Evolutionary conservation across 1,284 basidiomycete genomes (phyloP), one percentile per base, ranked within the genome.

Genomic region (Flammula alnicola): DNA sequence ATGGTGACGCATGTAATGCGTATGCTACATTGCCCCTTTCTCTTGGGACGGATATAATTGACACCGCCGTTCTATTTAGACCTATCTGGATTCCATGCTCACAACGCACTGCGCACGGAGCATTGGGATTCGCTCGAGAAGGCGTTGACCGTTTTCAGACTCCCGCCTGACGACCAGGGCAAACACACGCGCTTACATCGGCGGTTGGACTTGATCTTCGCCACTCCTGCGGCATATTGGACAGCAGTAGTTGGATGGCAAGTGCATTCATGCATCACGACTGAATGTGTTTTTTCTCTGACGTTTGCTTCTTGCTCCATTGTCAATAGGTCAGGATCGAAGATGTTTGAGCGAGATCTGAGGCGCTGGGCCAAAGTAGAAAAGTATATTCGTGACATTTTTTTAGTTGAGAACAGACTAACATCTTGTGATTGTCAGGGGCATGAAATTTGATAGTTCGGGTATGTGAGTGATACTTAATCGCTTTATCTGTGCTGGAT

Each of bases 281-380:
- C 26, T 25, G 27, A 8, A 17, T 19, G 23, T n/a, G 22, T 43
- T n/a, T 14, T 35, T n/a, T 16, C 25, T 27, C 26, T 7, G 17
- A 19, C 30, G 30, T 0, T 30, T 5, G 4, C 36, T 12, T 41
- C 19, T 37, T 23, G 32, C 14, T n/a, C 41, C 25, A 19, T 37
- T n/a, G 9, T 47, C 9, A 16, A n/a, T 38, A 90, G 88, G 90
- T 87, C 86, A 4, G 91, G 91, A 0, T 89, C 86, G 0, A 88
- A 78, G 41, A 84, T 88, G 79, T 92, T 93, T 58, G 79, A 92
- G 63, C 73, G 89, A n/a, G 91, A 93, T 63, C 63, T 93, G 44
- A 72, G 90, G 44, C 70, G 79, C 12, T 86, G 81, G 79, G 88
- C 88, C 1, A 86, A 89, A 64, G 67, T 77, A 46, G 75, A 81